Evolutionary conservation across 805 yeast genomes (phyloP).

Genomic region (Starmerella scarabaei): DNA sequence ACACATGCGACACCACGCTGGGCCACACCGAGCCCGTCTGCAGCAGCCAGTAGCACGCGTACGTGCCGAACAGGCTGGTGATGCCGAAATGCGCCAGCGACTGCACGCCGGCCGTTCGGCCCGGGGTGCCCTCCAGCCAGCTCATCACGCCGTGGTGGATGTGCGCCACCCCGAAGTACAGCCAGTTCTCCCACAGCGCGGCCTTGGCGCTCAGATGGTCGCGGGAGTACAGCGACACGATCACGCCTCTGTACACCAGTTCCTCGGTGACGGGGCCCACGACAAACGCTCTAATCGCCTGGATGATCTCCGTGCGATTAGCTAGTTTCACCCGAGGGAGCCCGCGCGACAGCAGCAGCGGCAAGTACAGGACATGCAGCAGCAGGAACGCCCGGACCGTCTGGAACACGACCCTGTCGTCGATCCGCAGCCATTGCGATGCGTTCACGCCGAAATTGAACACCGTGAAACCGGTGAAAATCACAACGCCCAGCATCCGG

Average conservation of each 20-base stretch:
- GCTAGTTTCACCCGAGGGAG: not conserved
- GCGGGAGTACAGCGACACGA: constrained; percentile 25
- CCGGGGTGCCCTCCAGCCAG: constrained; percentile 22
- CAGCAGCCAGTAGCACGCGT: constrained; percentile 46
- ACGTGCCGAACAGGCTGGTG: constrained; percentile 59
- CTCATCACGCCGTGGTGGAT: constrained; percentile 55
- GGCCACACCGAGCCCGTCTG: constrained; percentile 43
- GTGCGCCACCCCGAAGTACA: constrained; percentile 67
- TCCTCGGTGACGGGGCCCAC: constrained; percentile 76
- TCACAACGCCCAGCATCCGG: constrained; percentile 9
- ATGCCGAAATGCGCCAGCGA: constrained; percentile 43
- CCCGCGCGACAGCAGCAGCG: constrained; percentile 7
- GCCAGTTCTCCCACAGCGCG: constrained; percentile 38
- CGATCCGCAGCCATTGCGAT: constrained; percentile 6
- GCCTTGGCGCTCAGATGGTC: constrained; percentile 18
- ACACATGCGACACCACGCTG: constrained; percentile 43
- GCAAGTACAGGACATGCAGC: constrained; percentile 8
- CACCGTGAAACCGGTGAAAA: constrained; percentile 4
- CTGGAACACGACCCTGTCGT: not conserved
- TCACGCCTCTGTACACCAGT: constrained; percentile 45
- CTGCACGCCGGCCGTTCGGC: constrained; percentile 17
- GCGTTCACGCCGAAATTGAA: constrained; percentile 1
- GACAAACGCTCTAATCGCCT: constrained; percentile 42
- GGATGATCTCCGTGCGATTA: not conserved
- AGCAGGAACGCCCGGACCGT: not conserved